phyloP scores from a whole-genome alignment of 2,329 filamentous ascomycete species.

The Elsinoe arachidis region DNA sequence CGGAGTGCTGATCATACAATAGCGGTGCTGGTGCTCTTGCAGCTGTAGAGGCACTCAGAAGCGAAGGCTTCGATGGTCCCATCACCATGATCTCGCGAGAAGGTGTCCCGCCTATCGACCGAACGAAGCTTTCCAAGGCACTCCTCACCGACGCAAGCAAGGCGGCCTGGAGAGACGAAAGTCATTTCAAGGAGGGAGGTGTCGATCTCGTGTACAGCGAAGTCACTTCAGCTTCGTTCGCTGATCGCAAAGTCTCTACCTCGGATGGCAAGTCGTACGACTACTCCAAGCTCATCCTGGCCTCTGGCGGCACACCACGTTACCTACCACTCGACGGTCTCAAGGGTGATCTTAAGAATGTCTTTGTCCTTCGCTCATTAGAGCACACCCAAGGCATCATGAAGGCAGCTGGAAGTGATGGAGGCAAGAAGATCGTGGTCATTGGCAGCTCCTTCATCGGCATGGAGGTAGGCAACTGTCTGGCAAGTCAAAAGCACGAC shows the following conservation, averaged over 20 bases:
- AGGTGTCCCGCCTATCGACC: constrained; percentile 71
- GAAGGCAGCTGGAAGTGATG: constrained; percentile 64
- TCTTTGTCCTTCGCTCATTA: constrained; percentile 76
- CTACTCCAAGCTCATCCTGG: constrained; percentile 84
- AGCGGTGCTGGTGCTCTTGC: constrained; percentile 77
- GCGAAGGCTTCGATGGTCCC: constrained; percentile 67
- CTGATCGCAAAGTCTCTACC: constrained; percentile 63
- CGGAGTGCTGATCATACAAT: constrained; percentile 9
- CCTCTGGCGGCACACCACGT: constrained; percentile 73
- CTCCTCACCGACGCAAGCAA: constrained; percentile 71
- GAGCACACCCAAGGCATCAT: constrained; percentile 70
- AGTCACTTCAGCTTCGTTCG: constrained; percentile 70
- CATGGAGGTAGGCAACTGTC: constrained; percentile 84
- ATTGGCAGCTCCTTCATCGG: constrained; percentile 94
- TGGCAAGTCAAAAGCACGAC: constrained; percentile 67
- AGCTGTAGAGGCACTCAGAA: constrained; percentile 71
- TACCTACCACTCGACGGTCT: constrained; percentile 74
- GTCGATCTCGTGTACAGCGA: constrained; percentile 47
- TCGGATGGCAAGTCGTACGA: constrained; percentile 59
- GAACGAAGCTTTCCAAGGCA: constrained; percentile 92
- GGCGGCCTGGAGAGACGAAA: constrained; percentile 64
- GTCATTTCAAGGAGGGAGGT: constrained; percentile 62
- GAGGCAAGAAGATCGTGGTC: constrained; percentile 84
- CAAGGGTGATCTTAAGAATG: constrained; percentile 69
- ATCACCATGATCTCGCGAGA: constrained; percentile 81